These are phyloP conservation scores for Ceratocystis alfenasii DNA, from an alignment of 2,329 filamentous ascomycete species.

Conservation along the genomic window DNA sequence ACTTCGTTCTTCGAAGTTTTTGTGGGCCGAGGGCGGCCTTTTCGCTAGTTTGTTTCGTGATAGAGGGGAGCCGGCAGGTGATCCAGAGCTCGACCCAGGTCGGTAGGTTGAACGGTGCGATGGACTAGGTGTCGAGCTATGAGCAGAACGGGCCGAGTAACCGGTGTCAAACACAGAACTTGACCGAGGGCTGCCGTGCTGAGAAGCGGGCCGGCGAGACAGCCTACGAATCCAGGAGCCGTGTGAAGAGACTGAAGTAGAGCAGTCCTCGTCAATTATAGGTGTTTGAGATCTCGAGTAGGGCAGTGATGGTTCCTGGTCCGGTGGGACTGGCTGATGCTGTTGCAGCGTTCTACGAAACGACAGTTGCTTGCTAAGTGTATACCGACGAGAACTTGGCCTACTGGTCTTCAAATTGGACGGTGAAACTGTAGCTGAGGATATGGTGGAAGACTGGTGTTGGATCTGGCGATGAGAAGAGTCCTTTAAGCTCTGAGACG, in stretches of 20 bases:
- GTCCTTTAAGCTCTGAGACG: conserved; percentile 17
- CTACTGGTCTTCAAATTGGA: conserved; percentile 18
- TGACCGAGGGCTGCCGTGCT: conserved; percentile 51
- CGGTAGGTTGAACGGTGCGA: not conserved
- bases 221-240: conserved; percentile 63
- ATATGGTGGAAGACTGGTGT: conserved; percentile 24
- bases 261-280: conserved; percentile 33
- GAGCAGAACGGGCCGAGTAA: not conserved
- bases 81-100: conserved; percentile 21
- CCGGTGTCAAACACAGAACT: conserved; percentile 46
- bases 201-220: conserved; percentile 52
- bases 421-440: conserved; percentile 22
- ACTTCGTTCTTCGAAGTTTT: conserved; percentile 33
- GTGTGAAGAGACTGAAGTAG: conserved; percentile 46
- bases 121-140: not conserved
- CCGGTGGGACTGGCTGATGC: not conserved
- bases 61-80: conserved; percentile 33
- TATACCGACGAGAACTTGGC: conserved; percentile 26
- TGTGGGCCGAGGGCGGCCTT: conserved; percentile 48
- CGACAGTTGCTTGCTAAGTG: conserved; percentile 19
- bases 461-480: conserved; percentile 20
- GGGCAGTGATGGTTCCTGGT: conserved; percentile 22
- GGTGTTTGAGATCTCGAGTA: conserved; percentile 20
- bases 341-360: conserved; percentile 17
- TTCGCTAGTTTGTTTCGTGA: conserved; percentile 70